Conservation (phyloP, 2,329 filamentous ascomycete genomes). For the Fusarium robinianum region DNA sequence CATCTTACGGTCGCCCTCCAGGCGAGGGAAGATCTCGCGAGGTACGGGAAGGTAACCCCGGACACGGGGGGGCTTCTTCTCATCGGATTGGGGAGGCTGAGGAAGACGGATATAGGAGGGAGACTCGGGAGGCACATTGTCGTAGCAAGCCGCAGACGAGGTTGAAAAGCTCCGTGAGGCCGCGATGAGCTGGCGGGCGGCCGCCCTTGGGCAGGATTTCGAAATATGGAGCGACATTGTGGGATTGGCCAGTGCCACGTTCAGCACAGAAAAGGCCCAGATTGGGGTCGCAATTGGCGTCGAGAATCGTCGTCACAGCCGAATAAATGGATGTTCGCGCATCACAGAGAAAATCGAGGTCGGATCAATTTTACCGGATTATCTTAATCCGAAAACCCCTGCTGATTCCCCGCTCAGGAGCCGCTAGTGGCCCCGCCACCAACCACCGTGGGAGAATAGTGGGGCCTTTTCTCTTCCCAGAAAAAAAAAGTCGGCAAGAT, state of each 20-base stretch:
- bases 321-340: conserved; percentile 10
- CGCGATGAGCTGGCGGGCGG: conserved; percentile 34
- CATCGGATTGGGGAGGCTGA: conserved; percentile 70
- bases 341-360: conserved; percentile 32
- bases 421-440: conserved; percentile 25
- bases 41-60: conserved; percentile 86
- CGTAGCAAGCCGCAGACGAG: conserved; percentile 45
- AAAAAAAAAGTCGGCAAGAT: conserved; percentile 36
- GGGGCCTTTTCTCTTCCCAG: conserved; percentile 28
- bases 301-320: conserved; percentile 19
- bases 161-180: conserved; percentile 42
- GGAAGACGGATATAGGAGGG: conserved; percentile 87
- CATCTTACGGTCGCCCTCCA: conserved; percentile 63
- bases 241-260: conserved; percentile 11
- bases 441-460: conserved; percentile 31
- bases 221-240: conserved; percentile 39
- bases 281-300: conserved; percentile 28
- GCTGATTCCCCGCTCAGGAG: not conserved
- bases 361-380: conserved; percentile 33
- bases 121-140: conserved; percentile 79
- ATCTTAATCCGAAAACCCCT: conserved; percentile 24
- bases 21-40: conserved; percentile 72
- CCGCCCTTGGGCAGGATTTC: conserved; percentile 33
- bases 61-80: conserved; percentile 52
- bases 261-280: conserved; percentile 15